Evolutionary conservation across 1,284 basidiomycete species (phyloP), one percentile per base, ranked within the genome.

Genomic region (Agroathelia rolfsii): DNA sequence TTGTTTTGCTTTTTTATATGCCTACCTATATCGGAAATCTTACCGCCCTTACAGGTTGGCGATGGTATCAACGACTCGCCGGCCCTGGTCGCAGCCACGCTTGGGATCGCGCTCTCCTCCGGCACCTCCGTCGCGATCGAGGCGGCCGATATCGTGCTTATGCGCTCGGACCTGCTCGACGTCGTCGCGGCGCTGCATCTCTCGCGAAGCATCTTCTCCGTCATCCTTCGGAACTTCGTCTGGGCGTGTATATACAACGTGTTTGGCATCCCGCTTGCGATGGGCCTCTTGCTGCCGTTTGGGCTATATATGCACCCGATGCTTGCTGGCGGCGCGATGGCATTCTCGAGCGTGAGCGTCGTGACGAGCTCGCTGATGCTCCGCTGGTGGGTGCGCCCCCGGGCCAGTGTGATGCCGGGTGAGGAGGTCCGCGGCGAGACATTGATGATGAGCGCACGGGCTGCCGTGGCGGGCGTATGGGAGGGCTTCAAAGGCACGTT

Each of bases 51-150:
- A 24, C 40, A 92, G 89, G 89, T 99, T 30, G 95, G 95, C 13
- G 95, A 99, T 55, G 95, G 95, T 12, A 95, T 98, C 62, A 98
- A 99, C 56, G 95, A 99, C 54, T 94, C 92, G 1, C 94, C 93
- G 1, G 95, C 94, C 1, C 77, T 98, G 1, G 93, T 94, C 11
- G 87, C 86, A 2, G 88, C 94, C 0, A 88, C 89, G 2, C 83
- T 98, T 19, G 95, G 95, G 15, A 94, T 99, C 41, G 95, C 95
- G 0, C 73, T 99, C 1, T 89, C 87, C 12, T 88, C 88, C 0
- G 95, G 95, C 14, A 93, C 95, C 5, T 93, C 90, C 15, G 88
- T 98, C 23, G 95, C 95, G 3, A 84, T 99, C 40, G 94, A 97
- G 62, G 94, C 95, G 0, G 95, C 95, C 6, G 90, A 95, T 56